Evolutionary conservation across 2,329 filamentous ascomycete species (phyloP).

Genomic region (Epichloe brachyelytri): DNA sequence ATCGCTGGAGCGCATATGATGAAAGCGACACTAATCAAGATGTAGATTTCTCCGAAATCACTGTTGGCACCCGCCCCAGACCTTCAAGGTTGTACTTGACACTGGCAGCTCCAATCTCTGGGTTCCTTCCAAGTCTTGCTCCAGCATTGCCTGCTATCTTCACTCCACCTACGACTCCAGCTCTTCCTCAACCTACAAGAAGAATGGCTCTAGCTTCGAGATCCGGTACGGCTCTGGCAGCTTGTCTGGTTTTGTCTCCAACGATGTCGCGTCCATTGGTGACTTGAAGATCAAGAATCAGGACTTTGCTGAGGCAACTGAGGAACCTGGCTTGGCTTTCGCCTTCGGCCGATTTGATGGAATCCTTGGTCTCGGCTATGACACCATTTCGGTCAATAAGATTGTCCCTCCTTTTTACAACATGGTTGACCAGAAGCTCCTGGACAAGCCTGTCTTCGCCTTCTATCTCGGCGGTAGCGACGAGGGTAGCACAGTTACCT

Average conservation of each 20-base stretch:
- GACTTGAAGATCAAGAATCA: constrained; percentile 81
- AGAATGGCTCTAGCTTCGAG: constrained; percentile 84
- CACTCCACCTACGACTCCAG: constrained; percentile 94
- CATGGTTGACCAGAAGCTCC: constrained; percentile 76
- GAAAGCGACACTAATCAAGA: not conserved
- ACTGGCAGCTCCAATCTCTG: constrained; percentile 98
- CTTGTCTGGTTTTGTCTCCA: constrained; percentile 84
- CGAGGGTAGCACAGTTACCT: constrained; percentile 72
- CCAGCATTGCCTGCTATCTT: constrained; percentile 94
- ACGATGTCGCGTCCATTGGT: constrained; percentile 76
- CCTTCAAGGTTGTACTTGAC: constrained; percentile 96
- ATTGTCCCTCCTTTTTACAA: constrained; percentile 95
- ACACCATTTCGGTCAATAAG: constrained; percentile 92
- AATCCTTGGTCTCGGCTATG: constrained; percentile 87
- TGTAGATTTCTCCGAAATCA: constrained; percentile 91
- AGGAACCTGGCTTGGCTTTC: constrained; percentile 90
- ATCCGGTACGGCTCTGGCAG: constrained; percentile 94
- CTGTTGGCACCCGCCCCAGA: constrained; percentile 85
- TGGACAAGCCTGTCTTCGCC: constrained; percentile 88
- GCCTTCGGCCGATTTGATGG: constrained; percentile 96
- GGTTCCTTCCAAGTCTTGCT: constrained; percentile 84
- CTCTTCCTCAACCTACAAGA: constrained; percentile 78
- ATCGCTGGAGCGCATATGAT: not conserved
- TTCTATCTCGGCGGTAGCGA: constrained; percentile 80
- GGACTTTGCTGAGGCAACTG: constrained; percentile 92